Conservation (phyloP, 2,329 filamentous ascomycete genomes). For the Aspergillus neotritici region DNA sequence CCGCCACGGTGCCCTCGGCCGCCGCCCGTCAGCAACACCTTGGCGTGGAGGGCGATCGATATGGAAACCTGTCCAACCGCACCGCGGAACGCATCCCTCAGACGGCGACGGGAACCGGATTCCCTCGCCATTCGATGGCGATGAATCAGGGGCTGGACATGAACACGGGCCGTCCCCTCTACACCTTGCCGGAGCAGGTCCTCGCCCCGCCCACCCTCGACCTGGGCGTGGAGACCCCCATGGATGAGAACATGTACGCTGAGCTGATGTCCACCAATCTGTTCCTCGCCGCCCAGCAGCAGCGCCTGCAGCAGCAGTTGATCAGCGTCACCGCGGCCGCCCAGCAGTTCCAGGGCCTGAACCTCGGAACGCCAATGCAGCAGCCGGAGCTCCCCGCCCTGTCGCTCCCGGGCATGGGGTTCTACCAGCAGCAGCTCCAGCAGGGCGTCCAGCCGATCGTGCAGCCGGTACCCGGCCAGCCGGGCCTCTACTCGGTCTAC, state of each 20-base stretch:
- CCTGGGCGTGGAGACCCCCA: conserved; percentile 61
- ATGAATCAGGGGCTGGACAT: conserved; percentile 29
- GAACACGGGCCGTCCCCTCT: conserved; percentile 52
- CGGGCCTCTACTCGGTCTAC: conserved; percentile 75
- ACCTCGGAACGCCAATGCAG: conserved; percentile 49
- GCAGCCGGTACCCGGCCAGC: conserved; percentile 60
- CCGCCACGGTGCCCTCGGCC: conserved; percentile 63
- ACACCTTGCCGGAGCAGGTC: conserved; percentile 72
- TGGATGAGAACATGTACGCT: conserved; percentile 81
- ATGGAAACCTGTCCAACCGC: conserved; percentile 40
- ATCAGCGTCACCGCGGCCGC: conserved; percentile 75
- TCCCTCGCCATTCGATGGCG: conserved; percentile 42
- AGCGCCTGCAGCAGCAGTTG: conserved; percentile 89
- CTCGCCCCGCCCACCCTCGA: conserved; percentile 67
- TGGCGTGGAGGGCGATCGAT: conserved; percentile 45
- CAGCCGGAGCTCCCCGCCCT: conserved; percentile 50
- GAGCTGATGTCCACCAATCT: conserved; percentile 87
- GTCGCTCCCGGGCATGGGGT: conserved; percentile 49
- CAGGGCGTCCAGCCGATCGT: conserved; percentile 61
- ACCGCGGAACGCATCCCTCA: conserved; percentile 50
- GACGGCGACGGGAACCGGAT: conserved; percentile 53
- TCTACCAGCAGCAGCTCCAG: conserved; percentile 62
- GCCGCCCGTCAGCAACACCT: conserved; percentile 54
- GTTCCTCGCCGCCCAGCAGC: conserved; percentile 90
- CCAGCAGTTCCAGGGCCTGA: conserved; percentile 75